Evolutionary conservation across 352 stramenopile genomes (phyloP), one percentile per base, ranked within the genome.

Genomic region (Phytophthora pistaciae): DNA sequence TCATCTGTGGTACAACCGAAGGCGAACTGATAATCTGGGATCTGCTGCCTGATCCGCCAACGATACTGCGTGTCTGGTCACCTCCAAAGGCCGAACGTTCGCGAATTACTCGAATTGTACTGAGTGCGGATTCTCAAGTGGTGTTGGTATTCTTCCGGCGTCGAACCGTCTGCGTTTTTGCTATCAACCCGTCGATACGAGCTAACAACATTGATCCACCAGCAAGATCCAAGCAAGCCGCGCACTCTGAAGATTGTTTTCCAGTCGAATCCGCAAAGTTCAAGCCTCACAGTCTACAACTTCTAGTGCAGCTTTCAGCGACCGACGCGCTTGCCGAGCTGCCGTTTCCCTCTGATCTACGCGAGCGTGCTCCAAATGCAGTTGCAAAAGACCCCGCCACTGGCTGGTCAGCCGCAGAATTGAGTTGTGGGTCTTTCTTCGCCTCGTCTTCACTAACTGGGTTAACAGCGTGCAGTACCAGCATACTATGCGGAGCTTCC

Each of bases 171-270:
- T 5, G 20, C 52, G 58, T 56, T 27, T 56, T 59, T 31, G 27
- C 20, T 23, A 21, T 63, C 20, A 65, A 60, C 53, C 48, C 68
- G 23, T 14, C 58, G 53, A 9, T 38, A 31, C 33, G 18, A 7
- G 21, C 40, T 16, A 46, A 7, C 16, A 46, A 46, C 16, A 53
- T 7, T 1, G 48, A 25, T 56, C 48, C 31, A 14, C 62, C 66
- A n/a, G 44, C 20, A 33, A 70, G 71, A 20, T 20, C 27, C 23
- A 72, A 72, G 36, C 52, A 53, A 10, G n/a, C 29, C 3, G 50
- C 11, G 25, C 78, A 90, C 56, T 73, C 75, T 0, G 70, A 62
- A 25, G 72, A 83, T n/a, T 85, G 70, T 11, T 90, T 90, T 60
- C 42, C 56, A 1, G 5, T 21, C 23, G 80, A 79, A 31, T 16